phyloP scores from a whole-genome alignment of 495 filamentous ascomycete species.

The Niebla homalea region DNA sequence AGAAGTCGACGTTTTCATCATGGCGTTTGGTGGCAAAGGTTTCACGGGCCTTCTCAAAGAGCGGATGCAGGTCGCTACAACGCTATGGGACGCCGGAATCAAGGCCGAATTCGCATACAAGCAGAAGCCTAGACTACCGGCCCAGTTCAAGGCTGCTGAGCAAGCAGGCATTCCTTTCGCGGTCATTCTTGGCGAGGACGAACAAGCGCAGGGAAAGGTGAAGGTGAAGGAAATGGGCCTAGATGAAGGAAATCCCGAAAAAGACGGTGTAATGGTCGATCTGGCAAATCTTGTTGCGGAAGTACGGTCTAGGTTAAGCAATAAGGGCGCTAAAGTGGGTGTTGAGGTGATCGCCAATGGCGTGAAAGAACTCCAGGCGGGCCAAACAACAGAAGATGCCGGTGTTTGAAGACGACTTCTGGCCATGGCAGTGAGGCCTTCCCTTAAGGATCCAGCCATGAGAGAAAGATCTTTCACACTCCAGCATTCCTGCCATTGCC shows the following conservation, averaged over 20 bases:
- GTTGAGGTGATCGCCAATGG: neutral
- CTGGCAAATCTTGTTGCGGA: conserved; percentile 47
- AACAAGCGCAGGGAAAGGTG: conserved; percentile 58
- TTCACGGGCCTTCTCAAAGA: conserved; percentile 70
- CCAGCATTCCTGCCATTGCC: too few species aligned
- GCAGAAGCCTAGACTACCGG: conserved; percentile 61
- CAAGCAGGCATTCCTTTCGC: conserved; percentile 56
- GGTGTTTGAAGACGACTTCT: neutral
- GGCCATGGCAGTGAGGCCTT: too few species aligned
- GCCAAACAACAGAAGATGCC: neutral
- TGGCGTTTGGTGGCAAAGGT: conserved; percentile 84
- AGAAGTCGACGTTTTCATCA: conserved; percentile 79
- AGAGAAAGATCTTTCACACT: neutral
- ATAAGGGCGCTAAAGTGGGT: conserved; percentile 1
- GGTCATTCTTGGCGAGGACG: conserved; percentile 70
- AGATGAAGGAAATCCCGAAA: conserved; percentile 66
- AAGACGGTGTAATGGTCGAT: conserved; percentile 65
- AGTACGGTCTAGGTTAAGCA: conserved; percentile 34
- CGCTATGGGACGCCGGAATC: conserved; percentile 66
- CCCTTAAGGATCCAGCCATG: neutral
- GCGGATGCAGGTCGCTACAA: conserved; percentile 61
- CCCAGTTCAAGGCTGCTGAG: conserved; percentile 74
- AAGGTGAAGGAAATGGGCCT: conserved; percentile 79
- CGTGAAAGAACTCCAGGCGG: neutral
- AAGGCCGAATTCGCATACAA: conserved; percentile 75